These are phyloP conservation scores for Petunia axillaris DNA, from an alignment of 257 asterid species.

Conservation along the genomic window DNA sequence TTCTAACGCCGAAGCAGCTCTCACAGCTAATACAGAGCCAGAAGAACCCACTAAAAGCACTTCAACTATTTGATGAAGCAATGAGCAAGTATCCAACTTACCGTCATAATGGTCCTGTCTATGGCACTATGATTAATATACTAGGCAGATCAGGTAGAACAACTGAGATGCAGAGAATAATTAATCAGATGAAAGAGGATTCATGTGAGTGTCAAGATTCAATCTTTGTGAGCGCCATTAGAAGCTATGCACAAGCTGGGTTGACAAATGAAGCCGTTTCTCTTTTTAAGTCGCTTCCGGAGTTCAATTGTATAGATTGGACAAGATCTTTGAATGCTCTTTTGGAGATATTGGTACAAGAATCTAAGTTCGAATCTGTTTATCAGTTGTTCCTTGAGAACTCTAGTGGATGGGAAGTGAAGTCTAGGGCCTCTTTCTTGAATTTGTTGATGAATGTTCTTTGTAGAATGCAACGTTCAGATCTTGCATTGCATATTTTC, in stretches of 20 bases:
- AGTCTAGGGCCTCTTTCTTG: slow-evolving; percentile 61
- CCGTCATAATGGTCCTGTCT: slow-evolving; percentile 78
- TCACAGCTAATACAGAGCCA: slow-evolving; percentile 65
- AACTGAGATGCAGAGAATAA: slow-evolving; percentile 69
- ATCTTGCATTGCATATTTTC: slow-evolving; percentile 71
- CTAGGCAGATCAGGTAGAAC: slow-evolving; percentile 66
- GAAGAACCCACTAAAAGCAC: slow-evolving; percentile 82
- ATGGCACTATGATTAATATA: slow-evolving; percentile 67
- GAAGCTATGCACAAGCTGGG: slow-evolving; percentile 60
- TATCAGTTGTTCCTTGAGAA: slow-evolving; percentile 68
- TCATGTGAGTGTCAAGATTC: slow-evolving; percentile 80
- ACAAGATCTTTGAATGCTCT: slow-evolving; percentile 72
- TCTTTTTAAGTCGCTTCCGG: slow-evolving; percentile 64
- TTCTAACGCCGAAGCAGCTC: slow-evolving; percentile 70
- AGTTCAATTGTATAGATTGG: slow-evolving; percentile 81
- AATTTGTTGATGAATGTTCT: slow-evolving; percentile 69
- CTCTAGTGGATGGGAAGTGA: slow-evolving; percentile 79
- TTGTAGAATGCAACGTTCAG: slow-evolving; percentile 65
- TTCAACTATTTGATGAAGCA: slow-evolving; percentile 70
- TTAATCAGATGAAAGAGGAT: slow-evolving; percentile 70
- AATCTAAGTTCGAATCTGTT: slow-evolving; percentile 56
- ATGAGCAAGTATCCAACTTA: slow-evolving; percentile 66
- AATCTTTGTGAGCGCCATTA: slow-evolving; percentile 58
- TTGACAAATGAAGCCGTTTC: slow-evolving; percentile 70
- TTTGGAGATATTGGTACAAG: slow-evolving; percentile 75